Evolutionary conservation across 495 filamentous ascomycete species (phyloP).

Genomic region (Terfezia claveryi): DNA sequence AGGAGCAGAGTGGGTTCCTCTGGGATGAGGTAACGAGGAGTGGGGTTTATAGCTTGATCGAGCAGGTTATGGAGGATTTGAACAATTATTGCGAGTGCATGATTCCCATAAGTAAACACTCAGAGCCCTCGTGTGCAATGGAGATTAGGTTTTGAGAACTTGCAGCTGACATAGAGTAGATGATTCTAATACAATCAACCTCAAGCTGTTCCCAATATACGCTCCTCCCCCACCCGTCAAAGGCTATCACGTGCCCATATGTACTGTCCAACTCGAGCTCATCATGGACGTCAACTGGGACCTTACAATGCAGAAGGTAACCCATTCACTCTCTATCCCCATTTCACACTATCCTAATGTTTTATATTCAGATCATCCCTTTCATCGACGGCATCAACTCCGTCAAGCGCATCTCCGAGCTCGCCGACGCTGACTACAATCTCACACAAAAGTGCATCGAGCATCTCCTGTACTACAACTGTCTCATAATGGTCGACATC

Average conservation of each 20-base stretch:
- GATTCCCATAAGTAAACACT: slow-evolving; percentile 59
- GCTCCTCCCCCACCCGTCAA: slow-evolving; percentile 53
- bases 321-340: slow-evolving; percentile 9
- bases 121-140: too few species aligned
- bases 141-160: not conserved
- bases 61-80: slow-evolving; percentile 80
- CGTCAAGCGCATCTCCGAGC: slow-evolving; percentile 58
- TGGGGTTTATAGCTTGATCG: slow-evolving; percentile 52
- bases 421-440: slow-evolving; percentile 64
- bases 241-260: slow-evolving; percentile 74
- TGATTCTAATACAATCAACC: slow-evolving; percentile 82
- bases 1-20: slow-evolving; percentile 65
- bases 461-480: slow-evolving; percentile 79
- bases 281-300: slow-evolving; percentile 77
- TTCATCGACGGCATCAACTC: slow-evolving; percentile 79
- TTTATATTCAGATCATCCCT: slow-evolving; percentile 37
- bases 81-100: slow-evolving; percentile 97
- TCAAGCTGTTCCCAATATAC: slow-evolving; percentile 81
- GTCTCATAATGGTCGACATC: slow-evolving; percentile 66
- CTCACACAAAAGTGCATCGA: slow-evolving; percentile 65
- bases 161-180: slow-evolving; percentile 26
- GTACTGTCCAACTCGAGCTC: slow-evolving; percentile 55
- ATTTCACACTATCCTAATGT: not conserved
- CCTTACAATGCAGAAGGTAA: slow-evolving; percentile 52
- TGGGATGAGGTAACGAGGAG: slow-evolving; percentile 28